phyloP scores from a whole-genome alignment of 257 asterid species.

The Apocynum venetum region DNA sequence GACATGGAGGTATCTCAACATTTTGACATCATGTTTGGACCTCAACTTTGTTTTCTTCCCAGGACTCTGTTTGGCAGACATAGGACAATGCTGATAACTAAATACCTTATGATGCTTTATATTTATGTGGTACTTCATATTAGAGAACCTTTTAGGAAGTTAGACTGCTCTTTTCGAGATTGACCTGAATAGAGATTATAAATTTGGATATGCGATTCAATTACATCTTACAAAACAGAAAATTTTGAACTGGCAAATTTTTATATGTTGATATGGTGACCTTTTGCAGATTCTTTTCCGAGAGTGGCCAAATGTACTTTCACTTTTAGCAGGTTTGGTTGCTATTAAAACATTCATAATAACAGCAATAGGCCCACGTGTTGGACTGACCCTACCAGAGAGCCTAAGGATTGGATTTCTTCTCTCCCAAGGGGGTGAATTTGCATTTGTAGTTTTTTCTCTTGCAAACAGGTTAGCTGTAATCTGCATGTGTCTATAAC shows the following conservation, averaged over 20 bases:
- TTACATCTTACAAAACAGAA: background rate
- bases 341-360: constrained; percentile 84
- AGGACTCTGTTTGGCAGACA: background rate
- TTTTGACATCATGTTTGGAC: background rate
- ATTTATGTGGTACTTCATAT: background rate
- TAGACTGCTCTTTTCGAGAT: background rate
- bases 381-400: constrained; percentile 84
- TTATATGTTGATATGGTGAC: constrained; percentile 8
- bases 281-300: constrained; percentile 81
- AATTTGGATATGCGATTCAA: background rate
- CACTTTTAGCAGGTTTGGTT: constrained; percentile 93
- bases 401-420: constrained; percentile 93
- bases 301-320: constrained; percentile 96
- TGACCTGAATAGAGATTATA: background rate
- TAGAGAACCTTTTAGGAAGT: background rate
- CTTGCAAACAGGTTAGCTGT: constrained; percentile 77
- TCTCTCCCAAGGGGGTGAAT: constrained; percentile 99
- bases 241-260: constrained; percentile 6
- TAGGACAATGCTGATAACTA: constrained; percentile 1
- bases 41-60: background rate
- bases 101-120: background rate
- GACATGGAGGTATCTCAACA: constrained; percentile 70
- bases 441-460: constrained; percentile 93
- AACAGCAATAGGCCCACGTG: constrained; percentile 92
- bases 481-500: constrained; percentile 8